Conservation (phyloP, 2,329 filamentous ascomycete species). For the Pseudocercospora cruenta region DNA sequence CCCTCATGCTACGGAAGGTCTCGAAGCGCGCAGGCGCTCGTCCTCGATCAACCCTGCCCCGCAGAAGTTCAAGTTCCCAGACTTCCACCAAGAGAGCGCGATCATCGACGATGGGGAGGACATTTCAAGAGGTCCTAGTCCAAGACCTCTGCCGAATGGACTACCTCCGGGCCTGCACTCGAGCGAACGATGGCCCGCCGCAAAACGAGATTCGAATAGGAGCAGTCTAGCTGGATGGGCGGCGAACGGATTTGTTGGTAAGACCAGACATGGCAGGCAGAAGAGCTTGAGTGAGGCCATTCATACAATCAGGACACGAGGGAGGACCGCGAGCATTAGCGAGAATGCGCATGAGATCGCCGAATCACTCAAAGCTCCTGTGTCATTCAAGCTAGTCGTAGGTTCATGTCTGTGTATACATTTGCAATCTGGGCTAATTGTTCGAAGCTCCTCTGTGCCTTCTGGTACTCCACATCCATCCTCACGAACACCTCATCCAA, state of each 20-base stretch:
- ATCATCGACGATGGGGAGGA: constrained; percentile 28
- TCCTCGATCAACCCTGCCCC: constrained; percentile 29
- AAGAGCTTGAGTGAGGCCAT: constrained; percentile 92
- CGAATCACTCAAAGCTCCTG: constrained; percentile 83
- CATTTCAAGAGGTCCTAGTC: constrained; percentile 34
- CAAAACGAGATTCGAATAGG: constrained; percentile 43
- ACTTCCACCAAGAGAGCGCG: constrained; percentile 44
- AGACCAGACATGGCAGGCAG: constrained; percentile 66
- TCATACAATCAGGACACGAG: constrained; percentile 73
- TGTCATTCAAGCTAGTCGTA: constrained; percentile 89
- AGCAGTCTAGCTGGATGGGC: constrained; percentile 52
- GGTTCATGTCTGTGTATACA: neutral
- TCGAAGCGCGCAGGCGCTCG: constrained; percentile 33
- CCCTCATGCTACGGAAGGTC: constrained; percentile 31
- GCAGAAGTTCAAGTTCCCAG: constrained; percentile 47
- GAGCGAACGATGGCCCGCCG: constrained; percentile 65
- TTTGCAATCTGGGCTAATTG: constrained; percentile 33
- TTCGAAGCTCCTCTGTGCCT: constrained; percentile 74
- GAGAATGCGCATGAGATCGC: constrained; percentile 93
- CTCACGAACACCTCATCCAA: constrained; percentile 98
- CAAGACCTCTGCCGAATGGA: constrained; percentile 37
- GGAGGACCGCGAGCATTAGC: constrained; percentile 74
- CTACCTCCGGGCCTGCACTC: constrained; percentile 41
- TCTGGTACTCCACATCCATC: constrained; percentile 96
- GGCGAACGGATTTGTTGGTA: constrained; percentile 43